A percentile compares a stretch with the other conserved stretches of the same genome.
These are phyloP conservation scores for Phragmites australis DNA, from an alignment of 176 grass and related monocot genomes.

Conservation along the genomic window DNA sequence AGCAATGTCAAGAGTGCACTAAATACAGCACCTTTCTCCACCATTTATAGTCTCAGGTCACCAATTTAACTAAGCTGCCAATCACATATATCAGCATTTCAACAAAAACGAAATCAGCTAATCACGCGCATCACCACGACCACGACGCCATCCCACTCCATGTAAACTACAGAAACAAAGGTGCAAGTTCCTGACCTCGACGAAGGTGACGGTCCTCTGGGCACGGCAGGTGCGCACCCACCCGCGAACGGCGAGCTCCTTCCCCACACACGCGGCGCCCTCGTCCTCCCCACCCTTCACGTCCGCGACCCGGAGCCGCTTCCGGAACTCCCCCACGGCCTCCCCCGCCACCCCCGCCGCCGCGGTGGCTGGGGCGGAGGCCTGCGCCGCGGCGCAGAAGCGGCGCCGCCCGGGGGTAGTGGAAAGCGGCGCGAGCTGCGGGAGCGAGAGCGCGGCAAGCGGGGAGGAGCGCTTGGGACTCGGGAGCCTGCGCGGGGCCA, in stretches of 20 bases:
- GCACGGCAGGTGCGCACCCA: conserved; percentile 95
- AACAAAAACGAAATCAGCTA: conserved; percentile 1
- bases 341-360: conserved; percentile 38
- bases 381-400: conserved; percentile 48
- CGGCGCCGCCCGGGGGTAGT: conserved; percentile 41
- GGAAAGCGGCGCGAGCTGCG: neutral
- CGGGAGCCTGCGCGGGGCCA: conserved; percentile 35
- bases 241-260: conserved; percentile 68
- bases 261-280: conserved; percentile 66
- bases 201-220: conserved; percentile 93
- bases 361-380: conserved; percentile 28
- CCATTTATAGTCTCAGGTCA: neutral
- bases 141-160: too few species aligned
- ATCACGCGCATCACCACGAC: neutral
- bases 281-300: conserved; percentile 76
- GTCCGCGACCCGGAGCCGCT: conserved; percentile 60
- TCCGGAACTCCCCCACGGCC: conserved; percentile 66
- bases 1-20: neutral
- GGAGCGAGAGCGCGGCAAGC: neutral
- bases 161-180: neutral
- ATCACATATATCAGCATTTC: neutral
- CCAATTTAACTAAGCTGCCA: neutral
- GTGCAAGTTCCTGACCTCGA: conserved; percentile 59
- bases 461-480: neutral
- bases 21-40: neutral